Evolutionary conservation across 2,329 filamentous ascomycete genomes (phyloP).

Genomic region (Colletotrichum sp.): DNA sequence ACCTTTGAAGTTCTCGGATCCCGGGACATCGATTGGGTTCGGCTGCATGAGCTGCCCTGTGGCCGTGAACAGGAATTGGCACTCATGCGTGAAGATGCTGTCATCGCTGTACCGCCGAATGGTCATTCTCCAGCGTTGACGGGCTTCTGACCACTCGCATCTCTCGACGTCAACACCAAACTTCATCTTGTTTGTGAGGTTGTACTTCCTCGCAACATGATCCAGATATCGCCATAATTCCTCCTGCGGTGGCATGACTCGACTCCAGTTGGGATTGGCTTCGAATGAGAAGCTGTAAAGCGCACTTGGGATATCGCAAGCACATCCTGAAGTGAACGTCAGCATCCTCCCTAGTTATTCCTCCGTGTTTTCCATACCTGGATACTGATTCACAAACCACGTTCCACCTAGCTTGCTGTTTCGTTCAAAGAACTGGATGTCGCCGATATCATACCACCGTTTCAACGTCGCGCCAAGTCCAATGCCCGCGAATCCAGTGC

Average conservation of each 20-base stretch:
- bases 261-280: slow-evolving; percentile 65
- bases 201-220: slow-evolving; percentile 51
- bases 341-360: too few species aligned
- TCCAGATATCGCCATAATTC: slow-evolving; percentile 66
- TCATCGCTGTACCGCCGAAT: slow-evolving; percentile 28
- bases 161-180: slow-evolving; percentile 41
- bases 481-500: slow-evolving; percentile 67
- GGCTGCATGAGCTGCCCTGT: slow-evolving; percentile 38
- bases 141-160: slow-evolving; percentile 42
- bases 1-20: slow-evolving; percentile 56
- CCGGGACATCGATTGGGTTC: slow-evolving; percentile 47
- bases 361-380: slow-evolving; percentile 37
- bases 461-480: slow-evolving; percentile 65
- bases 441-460: slow-evolving; percentile 60
- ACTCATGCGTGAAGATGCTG: slow-evolving; percentile 36
- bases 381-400: slow-evolving; percentile 69
- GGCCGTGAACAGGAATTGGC: slow-evolving; percentile 42
- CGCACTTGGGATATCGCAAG: slow-evolving; percentile 63
- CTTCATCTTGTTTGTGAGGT: slow-evolving; percentile 40
- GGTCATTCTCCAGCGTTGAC: slow-evolving; percentile 37
- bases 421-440: slow-evolving; percentile 66
- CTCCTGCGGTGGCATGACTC: slow-evolving; percentile 57
- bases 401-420: slow-evolving; percentile 65
- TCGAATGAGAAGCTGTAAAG: slow-evolving; percentile 68
- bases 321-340: slow-evolving; percentile 30